Base-by-base conservation (phyloP, 1,284 basidiomycete species). In the Termitomyces sp. region DNA sequence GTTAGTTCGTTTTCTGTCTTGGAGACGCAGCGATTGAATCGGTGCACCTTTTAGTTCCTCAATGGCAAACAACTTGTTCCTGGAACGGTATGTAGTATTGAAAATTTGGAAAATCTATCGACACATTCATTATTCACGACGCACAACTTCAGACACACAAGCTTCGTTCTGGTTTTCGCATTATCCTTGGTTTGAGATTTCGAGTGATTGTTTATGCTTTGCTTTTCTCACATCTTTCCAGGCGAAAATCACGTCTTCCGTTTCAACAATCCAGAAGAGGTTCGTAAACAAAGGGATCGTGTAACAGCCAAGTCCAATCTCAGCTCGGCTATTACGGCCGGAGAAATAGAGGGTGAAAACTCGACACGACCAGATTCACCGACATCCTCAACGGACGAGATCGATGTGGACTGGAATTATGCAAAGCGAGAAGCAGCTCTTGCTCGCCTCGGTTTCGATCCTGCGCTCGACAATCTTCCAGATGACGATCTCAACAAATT, bases 231-330 rank as follows among this genome's bases (percentile, higher is more conserved):
- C 19, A 44, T 31, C 31, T 50, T 55, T 35, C 57, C 14, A 91
- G 95, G 96, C 50, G 95, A 98, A 62, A 88, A 95, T 58, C 97
- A 99, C 71, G 94, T 98, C 52, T 99, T 99, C 71, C 84, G 96
- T 14, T 98, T 97, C 74, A 98, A 97, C 66, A 91, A 95, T 64
- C 94, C 94, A 0, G 93, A 93, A 66, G 91, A 95, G 64, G 95
- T 96, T 48, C 85, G 94, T 57, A 94, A 92, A 61, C 87, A 87
- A 61, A 82, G 93, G 47, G 84, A 93, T 67, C 85, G 90, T 40
- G 82, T 84, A 2, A 84, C 83, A 3, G 76, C 78, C 49, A 84
- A 78, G 67, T 88, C 86, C 11, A 84, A 77, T 64, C 67, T 91
- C 65, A 81, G 83, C 49, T 68, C 83, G 50, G 84, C 80, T 56